Percentiles rank a stretch among this genome's conserved stretches.
These are phyloP conservation scores for Aspergillus terreus DNA, from an alignment of 2,329 filamentous ascomycete species.

Conservation along the genomic window DNA sequence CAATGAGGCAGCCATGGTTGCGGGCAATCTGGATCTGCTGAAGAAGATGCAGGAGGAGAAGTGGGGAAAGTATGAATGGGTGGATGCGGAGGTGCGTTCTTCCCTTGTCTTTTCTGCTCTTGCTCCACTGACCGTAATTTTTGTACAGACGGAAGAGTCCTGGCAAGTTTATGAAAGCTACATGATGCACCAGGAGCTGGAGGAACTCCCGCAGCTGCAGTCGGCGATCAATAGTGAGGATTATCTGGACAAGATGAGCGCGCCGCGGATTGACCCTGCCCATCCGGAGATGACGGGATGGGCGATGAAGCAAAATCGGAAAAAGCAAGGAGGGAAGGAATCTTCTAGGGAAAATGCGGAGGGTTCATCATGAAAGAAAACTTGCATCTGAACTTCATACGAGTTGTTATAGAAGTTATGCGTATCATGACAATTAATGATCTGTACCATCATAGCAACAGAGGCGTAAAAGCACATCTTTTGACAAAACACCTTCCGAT, in stretches of 20 bases:
- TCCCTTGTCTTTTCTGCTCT: neutral
- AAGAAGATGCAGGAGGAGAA: constrained; percentile 73
- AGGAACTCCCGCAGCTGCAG: constrained; percentile 46
- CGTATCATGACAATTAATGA: no score
- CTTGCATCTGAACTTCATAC: neutral
- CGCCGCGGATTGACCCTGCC: constrained; percentile 46
- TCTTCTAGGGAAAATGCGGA: no score
- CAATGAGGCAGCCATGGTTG: constrained; percentile 59
- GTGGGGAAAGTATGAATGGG: constrained; percentile 76
- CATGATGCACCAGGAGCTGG: constrained; percentile 55
- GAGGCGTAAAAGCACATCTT: no score
- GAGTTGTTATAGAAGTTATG: neutral
- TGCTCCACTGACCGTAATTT: no score
- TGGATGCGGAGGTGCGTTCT: constrained; percentile 64
- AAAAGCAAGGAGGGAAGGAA: constrained; percentile 23
- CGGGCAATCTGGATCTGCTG: constrained; percentile 73
- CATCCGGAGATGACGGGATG: constrained; percentile 41
- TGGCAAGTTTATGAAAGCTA: constrained; percentile 73
- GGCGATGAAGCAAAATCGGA: constrained; percentile 43
- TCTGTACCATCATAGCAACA: no score
- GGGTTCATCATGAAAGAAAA: neutral
- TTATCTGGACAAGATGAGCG: constrained; percentile 62
- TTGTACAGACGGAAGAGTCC: constrained; percentile 56
- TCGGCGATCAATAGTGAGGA: constrained; percentile 55
- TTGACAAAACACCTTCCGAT: no score